Percentiles rank a stretch among this genome's conserved stretches.
Conservation (phyloP, 139 green algal genomes). For the Micromonas commoda region DNA sequence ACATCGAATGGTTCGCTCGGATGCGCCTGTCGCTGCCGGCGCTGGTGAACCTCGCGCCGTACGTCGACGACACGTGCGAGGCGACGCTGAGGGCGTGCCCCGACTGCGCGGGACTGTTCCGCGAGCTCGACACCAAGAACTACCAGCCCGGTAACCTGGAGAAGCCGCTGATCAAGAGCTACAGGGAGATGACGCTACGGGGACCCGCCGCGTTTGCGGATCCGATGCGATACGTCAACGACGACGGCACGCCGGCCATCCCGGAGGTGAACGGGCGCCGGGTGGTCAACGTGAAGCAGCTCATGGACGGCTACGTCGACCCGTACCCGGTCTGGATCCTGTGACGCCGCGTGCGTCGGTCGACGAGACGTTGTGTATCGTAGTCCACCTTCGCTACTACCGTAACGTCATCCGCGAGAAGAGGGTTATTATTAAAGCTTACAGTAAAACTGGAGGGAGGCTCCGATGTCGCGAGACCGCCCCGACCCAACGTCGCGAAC, state of each 20-base stretch:
- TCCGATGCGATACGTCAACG: not conserved
- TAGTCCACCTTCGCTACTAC: no score
- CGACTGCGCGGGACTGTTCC: not conserved
- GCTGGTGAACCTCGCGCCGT: not conserved
- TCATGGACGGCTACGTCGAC: not conserved
- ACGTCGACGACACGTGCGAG: not conserved
- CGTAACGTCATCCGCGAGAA: no score
- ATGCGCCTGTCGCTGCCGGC: not conserved
- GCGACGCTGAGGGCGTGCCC: not conserved
- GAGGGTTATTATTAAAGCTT: no score
- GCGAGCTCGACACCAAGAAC: not conserved
- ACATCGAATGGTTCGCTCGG: not conserved
- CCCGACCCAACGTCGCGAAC: no score
- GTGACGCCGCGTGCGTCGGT: no score
- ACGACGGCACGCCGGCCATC: not conserved
- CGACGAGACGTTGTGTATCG: no score
- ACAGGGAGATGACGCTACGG: not conserved
- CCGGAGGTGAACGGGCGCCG: not conserved
- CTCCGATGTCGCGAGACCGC: no score
- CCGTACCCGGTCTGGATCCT: not conserved
- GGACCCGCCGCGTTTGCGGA: not conserved
- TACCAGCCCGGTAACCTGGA: not conserved
- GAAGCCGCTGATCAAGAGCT: not conserved
- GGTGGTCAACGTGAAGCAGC: not conserved
- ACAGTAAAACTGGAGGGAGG: no score